Percentiles rank a stretch among this genome's conserved stretches.
Conservation (phyloP, 1,284 basidiomycete species). For the Puccinia polysora region DNA sequence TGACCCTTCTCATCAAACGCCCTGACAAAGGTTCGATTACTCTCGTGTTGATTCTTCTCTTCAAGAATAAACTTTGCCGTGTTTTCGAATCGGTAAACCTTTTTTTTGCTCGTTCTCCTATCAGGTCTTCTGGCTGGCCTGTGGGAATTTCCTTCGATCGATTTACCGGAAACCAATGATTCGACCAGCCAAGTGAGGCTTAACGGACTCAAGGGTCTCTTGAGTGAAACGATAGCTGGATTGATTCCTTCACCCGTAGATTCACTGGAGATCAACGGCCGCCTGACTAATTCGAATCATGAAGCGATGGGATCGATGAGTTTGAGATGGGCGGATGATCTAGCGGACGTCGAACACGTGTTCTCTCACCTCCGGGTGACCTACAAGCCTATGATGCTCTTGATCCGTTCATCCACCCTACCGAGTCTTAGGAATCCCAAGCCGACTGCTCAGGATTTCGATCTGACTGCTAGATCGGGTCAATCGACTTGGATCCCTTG, state of each 20-base stretch:
- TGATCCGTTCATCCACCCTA: constrained; percentile 1
- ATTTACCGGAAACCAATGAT: constrained; percentile 45
- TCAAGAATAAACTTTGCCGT: constrained; percentile 53
- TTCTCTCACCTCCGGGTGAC: constrained; percentile 19
- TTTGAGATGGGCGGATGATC: not conserved
- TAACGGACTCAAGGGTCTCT: not conserved
- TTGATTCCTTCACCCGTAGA: not conserved
- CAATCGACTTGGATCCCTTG: constrained; percentile 4
- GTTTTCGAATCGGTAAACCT: not conserved
- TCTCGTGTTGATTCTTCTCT: constrained; percentile 52
- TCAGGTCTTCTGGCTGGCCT: constrained; percentile 81
- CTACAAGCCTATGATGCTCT: constrained; percentile 7
- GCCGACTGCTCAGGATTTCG: not conserved
- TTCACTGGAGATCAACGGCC: too few species aligned
- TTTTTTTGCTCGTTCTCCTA: constrained; percentile 45
- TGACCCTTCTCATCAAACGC: constrained; percentile 27
- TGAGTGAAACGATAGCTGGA: not conserved
- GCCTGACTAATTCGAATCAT: too few species aligned
- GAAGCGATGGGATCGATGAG: not conserved
- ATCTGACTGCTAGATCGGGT: not conserved
- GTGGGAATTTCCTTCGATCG: constrained; percentile 70
- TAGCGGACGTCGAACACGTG: constrained; percentile 9
- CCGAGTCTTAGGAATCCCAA: not conserved
- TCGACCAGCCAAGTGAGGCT: not conserved
- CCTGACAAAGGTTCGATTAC: constrained; percentile 63